Evolutionary conservation across 148 eudicot species (phyloP).

Genomic region (Rhododendron griersonianum): DNA sequence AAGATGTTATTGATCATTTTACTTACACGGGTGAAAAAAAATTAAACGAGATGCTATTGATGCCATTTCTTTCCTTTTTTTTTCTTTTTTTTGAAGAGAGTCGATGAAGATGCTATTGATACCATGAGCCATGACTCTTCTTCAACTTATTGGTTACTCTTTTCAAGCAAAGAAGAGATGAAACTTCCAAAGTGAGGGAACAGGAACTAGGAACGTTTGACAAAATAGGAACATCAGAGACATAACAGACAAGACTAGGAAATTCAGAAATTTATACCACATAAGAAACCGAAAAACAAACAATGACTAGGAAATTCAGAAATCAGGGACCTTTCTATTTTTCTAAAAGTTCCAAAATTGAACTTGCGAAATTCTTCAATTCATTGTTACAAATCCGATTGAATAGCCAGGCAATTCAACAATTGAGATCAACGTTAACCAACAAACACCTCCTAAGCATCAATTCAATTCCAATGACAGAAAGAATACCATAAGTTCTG

Average conservation of each 20-base stretch:
- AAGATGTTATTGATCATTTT: background rate
- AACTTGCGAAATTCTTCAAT: background rate
- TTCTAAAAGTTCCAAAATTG: background rate
- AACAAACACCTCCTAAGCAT: slow-evolving; percentile 1
- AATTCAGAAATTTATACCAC: background rate
- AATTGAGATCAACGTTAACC: slow-evolving; percentile 13
- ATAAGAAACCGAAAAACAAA: background rate
- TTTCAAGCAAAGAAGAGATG: background rate
- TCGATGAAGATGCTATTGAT: background rate
- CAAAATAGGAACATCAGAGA: background rate
- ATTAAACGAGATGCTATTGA: background rate
- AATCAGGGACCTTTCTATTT: background rate
- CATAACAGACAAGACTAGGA: background rate
- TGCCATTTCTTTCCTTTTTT: background rate
- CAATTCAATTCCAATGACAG: slow-evolving; percentile 1
- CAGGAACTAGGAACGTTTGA: background rate
- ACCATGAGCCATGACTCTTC: background rate
- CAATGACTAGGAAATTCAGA: background rate
- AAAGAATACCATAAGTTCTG: background rate
- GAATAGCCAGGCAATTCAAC: slow-evolving; percentile 4
- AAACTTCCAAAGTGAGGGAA: background rate
- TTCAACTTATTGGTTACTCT: background rate
- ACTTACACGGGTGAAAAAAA: background rate
- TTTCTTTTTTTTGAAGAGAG: background rate
- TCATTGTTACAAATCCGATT: background rate